A percentile compares a stretch with the other conserved stretches of the same genome.
phyloP scores from a whole-genome alignment of 2,329 filamentous ascomycete genomes.

The Pseudocercospora ulei region DNA sequence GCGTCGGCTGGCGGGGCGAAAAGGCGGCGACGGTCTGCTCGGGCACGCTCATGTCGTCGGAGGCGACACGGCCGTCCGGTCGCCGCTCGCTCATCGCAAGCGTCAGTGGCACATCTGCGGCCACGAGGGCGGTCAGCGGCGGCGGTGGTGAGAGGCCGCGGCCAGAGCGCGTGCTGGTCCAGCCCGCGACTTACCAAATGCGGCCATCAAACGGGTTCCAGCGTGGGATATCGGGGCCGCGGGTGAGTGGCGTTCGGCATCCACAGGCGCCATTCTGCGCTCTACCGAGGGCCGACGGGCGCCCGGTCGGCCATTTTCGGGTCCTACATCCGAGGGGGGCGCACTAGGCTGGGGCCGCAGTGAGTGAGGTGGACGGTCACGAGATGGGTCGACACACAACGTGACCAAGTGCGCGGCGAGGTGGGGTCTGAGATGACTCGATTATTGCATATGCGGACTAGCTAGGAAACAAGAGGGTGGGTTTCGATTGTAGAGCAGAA shows the following conservation, averaged over 20 bases:
- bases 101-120: constrained; percentile 24
- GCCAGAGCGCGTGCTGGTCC: too few species aligned
- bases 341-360: neutral
- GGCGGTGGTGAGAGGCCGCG: too few species aligned
- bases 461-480: too few species aligned
- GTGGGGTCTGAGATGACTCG: too few species aligned
- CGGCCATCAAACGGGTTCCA: constrained; percentile 8
- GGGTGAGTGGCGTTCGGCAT: neutral
- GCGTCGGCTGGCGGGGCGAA: constrained; percentile 65
- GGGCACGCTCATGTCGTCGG: constrained; percentile 23
- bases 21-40: constrained; percentile 78
- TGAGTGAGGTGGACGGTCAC: constrained; percentile 6
- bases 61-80: constrained; percentile 14
- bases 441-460: too few species aligned
- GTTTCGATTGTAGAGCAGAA: too few species aligned
- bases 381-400: too few species aligned
- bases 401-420: too few species aligned
- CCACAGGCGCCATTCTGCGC: constrained; percentile 3
- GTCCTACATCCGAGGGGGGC: too few species aligned
- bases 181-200: constrained; percentile 3
- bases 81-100: constrained; percentile 22
- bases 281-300: neutral
- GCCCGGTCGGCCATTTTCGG: constrained; percentile 5
- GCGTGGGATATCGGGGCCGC: too few species aligned
- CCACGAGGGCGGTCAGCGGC: constrained; percentile 4